Base-by-base conservation (phyloP, 2,329 filamentous ascomycete genomes). In the Aspergillus ustus region DNA sequence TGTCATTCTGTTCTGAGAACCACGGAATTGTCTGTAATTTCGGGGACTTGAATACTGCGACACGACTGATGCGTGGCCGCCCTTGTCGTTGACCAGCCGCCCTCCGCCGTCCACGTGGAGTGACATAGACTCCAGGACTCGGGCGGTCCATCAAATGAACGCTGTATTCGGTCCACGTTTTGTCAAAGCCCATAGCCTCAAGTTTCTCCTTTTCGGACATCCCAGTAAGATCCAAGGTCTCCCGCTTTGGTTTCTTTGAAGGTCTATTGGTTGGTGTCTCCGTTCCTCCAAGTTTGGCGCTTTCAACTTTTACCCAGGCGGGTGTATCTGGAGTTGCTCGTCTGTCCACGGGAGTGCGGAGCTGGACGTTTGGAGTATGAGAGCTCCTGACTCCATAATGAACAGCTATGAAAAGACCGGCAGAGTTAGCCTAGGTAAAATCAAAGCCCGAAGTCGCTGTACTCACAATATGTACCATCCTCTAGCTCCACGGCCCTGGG, bases 121-220 rank as follows among this genome's bases (percentile, higher is more conserved):
- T 80, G 25, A 81, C 60, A 60, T 80, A 81, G 11, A 80, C 70
- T 9, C 80, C 79, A 13, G 76, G 70, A 3, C 60, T 63, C 13
- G 72, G 67, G n/a, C 75, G 75, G 29, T 78, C 72, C 51, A 79
- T 74, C 4, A 76, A 58, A 3, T 77, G 59, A 25, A 75, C 69
- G 34, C 67, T 77, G 59, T 79, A 79, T 60, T 78, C 75, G 1
- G 77, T 78, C 75, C 76, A 80, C 2, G 70, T 72, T 54, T 78
- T 75, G 61, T 80, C 77, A 61, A 78, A 64, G 1, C 78, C 78
- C 57, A 76, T 67, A 22, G 75, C 73, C 60, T 77, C 73, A 2
- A 80, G 69, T 45, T 67, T 75, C 55, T 80, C 77, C 34, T 73
- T 73, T 61, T 75, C 75, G 0, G 77, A 72, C 68, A 79, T 72